These are phyloP conservation scores for Pyronema omphalodes DNA, from an alignment of 495 filamentous ascomycete species.

Conservation along the genomic window DNA sequence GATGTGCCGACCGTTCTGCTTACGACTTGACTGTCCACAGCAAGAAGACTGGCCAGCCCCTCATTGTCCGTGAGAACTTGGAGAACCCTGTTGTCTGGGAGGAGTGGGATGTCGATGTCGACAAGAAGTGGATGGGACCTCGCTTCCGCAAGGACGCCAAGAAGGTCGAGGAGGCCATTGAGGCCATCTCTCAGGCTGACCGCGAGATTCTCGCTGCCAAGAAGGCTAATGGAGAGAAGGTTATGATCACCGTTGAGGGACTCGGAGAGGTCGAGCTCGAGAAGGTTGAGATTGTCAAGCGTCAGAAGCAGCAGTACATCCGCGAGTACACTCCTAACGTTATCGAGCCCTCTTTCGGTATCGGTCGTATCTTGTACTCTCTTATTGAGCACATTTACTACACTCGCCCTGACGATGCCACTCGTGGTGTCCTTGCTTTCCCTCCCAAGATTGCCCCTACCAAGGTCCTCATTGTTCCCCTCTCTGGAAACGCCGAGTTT, in stretches of 20 bases:
- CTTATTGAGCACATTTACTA: conserved; percentile 48
- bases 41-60: conserved; percentile 40
- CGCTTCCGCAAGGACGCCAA: conserved; percentile 45
- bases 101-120: conserved; percentile 42
- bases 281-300: conserved; percentile 39
- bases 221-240: conserved; percentile 33
- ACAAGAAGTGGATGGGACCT: conserved; percentile 49
- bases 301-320: conserved; percentile 35
- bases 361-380: conserved; percentile 47
- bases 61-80: conserved; percentile 40
- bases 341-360: conserved; percentile 55
- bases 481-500: conserved; percentile 45
- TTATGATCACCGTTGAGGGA: conserved; percentile 36
- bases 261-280: conserved; percentile 41
- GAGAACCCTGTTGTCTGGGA: conserved; percentile 37
- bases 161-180: conserved; percentile 38
- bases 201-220: conserved; percentile 35
- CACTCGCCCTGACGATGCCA: conserved; percentile 44
- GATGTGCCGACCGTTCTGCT: conserved; percentile 49
- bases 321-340: conserved; percentile 51
- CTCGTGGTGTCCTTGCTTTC: conserved; percentile 58
- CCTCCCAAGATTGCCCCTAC: conserved; percentile 53
- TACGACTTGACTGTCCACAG: conserved; percentile 49
- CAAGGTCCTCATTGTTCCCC: conserved; percentile 57
- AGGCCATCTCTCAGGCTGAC: conserved; percentile 36